Evolutionary conservation across 2,329 filamentous ascomycete species (phyloP).

Genomic region (Aspergillus sp.): DNA sequence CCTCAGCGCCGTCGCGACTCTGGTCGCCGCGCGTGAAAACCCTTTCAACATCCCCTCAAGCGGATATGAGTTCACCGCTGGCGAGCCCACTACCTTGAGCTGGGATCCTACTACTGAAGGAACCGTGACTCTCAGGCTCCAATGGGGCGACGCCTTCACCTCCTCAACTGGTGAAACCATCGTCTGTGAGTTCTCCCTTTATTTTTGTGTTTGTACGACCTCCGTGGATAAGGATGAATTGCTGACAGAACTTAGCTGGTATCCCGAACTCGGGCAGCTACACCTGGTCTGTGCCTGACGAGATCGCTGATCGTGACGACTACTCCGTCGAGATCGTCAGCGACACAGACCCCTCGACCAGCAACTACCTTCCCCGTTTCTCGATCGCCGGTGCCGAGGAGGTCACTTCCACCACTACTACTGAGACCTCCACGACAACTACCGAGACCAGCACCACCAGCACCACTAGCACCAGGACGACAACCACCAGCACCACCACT

Average conservation of each 20-base stretch:
- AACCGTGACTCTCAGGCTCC: constrained; percentile 58
- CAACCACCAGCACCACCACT: constrained; percentile 24
- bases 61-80: constrained; percentile 52
- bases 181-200: constrained; percentile 45
- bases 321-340: constrained; percentile 60
- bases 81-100: constrained; percentile 50
- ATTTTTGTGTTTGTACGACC: background rate
- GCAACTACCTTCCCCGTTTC: constrained; percentile 60
- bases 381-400: constrained; percentile 52
- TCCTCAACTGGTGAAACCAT: constrained; percentile 47
- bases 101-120: constrained; percentile 57
- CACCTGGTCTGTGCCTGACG: constrained; percentile 51
- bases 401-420: constrained; percentile 35
- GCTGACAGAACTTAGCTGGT: constrained; percentile 39
- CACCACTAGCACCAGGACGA: constrained; percentile 30
- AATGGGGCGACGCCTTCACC: constrained; percentile 49
- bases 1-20: constrained; percentile 50
- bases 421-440: constrained; percentile 25
- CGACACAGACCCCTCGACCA: constrained; percentile 47
- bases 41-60: constrained; percentile 52
- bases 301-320: constrained; percentile 48
- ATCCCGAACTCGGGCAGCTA: constrained; percentile 56
- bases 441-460: constrained; percentile 25
- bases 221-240: background rate
- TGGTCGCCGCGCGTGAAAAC: constrained; percentile 51